These are phyloP conservation scores for Pseudogymnoascus pannorum DNA, from an alignment of 2,329 filamentous ascomycete genomes.

Conservation along the genomic window DNA sequence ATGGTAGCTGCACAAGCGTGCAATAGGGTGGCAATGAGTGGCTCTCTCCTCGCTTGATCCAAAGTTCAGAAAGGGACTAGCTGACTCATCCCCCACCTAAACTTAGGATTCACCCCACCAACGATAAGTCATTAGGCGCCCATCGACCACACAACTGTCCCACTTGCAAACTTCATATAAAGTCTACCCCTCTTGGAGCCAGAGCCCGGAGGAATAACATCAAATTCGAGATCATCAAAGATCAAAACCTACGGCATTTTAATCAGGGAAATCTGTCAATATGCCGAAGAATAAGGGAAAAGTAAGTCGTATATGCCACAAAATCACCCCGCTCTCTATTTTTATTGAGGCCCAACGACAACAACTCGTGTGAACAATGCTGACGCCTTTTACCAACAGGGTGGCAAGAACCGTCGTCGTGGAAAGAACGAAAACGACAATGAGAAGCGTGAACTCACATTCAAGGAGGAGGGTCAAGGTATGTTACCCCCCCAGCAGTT, in stretches of 20 bases:
- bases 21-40: background rate
- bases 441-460: constrained; percentile 96
- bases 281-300: constrained; percentile 99
- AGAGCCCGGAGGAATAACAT: background rate
- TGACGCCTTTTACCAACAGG: constrained; percentile 44
- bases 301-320: constrained; percentile 44
- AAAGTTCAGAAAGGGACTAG: constrained; percentile 7
- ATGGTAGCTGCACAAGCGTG: background rate
- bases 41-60: background rate
- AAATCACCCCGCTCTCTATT: constrained; percentile 12
- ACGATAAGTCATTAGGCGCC: constrained; percentile 11
- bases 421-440: constrained; percentile 99
- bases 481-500: constrained; percentile 22
- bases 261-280: constrained; percentile 31
- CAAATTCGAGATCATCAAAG: constrained; percentile 3
- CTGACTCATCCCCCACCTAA: constrained; percentile 8
- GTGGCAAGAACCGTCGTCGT: constrained; percentile 96
- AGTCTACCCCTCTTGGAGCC: constrained; percentile 6
- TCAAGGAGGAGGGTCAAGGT: constrained; percentile 97
- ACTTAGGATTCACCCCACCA: constrained; percentile 7
- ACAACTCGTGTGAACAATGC: constrained; percentile 11
- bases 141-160: constrained; percentile 10
- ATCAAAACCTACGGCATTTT: background rate
- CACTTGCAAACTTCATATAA: constrained; percentile 12
- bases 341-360: background rate